Evolutionary conservation across 805 yeast genomes (phyloP), one percentile per base, ranked within the genome.

Genomic region (Saccharomycopsis fibuligera): DNA sequence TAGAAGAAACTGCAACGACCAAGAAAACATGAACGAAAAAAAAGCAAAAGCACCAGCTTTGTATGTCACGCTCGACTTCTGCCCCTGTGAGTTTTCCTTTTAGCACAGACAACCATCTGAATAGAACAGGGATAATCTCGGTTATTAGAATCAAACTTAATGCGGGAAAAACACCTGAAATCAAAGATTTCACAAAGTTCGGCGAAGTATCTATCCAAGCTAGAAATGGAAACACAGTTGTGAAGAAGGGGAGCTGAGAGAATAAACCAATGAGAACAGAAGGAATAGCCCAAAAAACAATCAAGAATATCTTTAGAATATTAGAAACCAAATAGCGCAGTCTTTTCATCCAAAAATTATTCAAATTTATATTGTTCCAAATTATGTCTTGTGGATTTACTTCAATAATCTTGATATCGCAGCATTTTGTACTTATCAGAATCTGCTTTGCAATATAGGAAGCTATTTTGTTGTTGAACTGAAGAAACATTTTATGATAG

Each of bases 1-100:
- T 90, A 0, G 93, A 82, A 57, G 95, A 86, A 33, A 89, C 75
- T 0, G 96, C 84, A 2, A 89, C 88, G 23, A 89, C 91, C 40
- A 90, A 63, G 56, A 90, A 89, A 37, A 88, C 76, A 57, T 90
- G 96, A 45, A 89, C 78, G 60, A 86, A 88, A 44, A 83, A 67
- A 59, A 89, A 89, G 0, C 78, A 69, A 63, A 86, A 90, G 56
- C 85, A 74, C 86, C 93, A 85, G 41, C 71, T 68, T 55, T 88
- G 96, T 14, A 83, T 71, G 54, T 82, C 85, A n/a, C 76, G 46
- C 59, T 89, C 89, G 6, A 82, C 63, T 49, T 77, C 76, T 1
- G 82, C 72, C 0, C 81, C 79, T 0, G 90, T 79, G 35, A 78
- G 66, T 30, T 69, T 73, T 2, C 87, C 83, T 54, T 81, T 81